These are phyloP conservation scores for Corymbia maculata DNA, from an alignment of 345 rosid species.

Conservation along the genomic window DNA sequence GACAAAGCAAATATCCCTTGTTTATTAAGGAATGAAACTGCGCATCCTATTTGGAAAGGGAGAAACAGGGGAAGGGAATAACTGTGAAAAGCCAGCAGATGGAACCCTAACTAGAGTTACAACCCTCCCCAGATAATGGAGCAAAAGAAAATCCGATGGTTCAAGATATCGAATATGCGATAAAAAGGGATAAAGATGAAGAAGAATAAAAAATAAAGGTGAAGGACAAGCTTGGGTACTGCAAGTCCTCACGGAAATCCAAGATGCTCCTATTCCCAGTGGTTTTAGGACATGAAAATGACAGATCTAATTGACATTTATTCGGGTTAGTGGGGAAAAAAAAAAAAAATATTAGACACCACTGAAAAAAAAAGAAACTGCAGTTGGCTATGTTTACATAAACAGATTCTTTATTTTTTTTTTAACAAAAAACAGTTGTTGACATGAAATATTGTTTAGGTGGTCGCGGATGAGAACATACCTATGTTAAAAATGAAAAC, in stretches of 20 bases:
- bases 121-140: not conserved
- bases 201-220: not conserved
- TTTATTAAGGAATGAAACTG: not conserved
- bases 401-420: not conserved
- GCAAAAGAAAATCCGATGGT: not conserved
- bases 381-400: not conserved
- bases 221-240: not conserved
- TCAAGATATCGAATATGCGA: not conserved
- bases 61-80: not conserved
- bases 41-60: not conserved
- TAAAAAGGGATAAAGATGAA: not conserved
- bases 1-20: not conserved
- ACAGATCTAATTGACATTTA: not conserved
- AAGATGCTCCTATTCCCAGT: not conserved
- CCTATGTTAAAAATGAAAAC: not conserved
- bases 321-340: not conserved
- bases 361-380: not conserved
- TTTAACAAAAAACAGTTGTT: not conserved
- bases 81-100: not conserved
- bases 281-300: not conserved
- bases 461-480: not conserved
- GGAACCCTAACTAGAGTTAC: not conserved
- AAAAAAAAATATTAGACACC: not conserved
- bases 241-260: not conserved
- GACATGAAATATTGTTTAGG: not conserved